These are phyloP conservation scores for Diatrype stigma DNA, from an alignment of 2,329 filamentous ascomycete genomes.

Conservation along the genomic window DNA sequence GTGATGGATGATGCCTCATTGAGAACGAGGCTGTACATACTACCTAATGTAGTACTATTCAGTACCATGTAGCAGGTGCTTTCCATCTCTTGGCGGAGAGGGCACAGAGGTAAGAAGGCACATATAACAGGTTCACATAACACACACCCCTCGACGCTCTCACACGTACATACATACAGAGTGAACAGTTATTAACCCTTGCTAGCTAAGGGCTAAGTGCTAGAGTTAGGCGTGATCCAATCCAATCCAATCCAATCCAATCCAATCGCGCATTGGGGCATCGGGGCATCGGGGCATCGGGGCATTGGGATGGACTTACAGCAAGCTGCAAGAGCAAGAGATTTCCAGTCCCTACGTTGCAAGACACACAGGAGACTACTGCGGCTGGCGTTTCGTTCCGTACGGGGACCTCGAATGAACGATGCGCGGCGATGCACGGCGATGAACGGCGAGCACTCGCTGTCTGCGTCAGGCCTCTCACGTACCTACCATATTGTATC, in stretches of 20 bases:
- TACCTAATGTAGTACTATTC: no score
- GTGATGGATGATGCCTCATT: background rate
- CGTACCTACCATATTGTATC: background rate
- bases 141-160: background rate
- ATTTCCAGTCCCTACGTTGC: background rate
- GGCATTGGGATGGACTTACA: background rate
- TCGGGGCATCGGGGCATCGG: no score
- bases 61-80: no score
- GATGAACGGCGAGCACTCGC: background rate
- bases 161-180: background rate
- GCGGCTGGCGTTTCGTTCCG: background rate
- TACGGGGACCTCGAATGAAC: background rate
- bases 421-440: no score
- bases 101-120: no score
- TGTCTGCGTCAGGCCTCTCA: background rate
- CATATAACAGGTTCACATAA: no score
- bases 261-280: background rate
- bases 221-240: background rate
- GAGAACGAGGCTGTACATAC: background rate
- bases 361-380: conserved; percentile 1
- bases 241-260: background rate
- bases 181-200: no score
- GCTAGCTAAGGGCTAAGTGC: background rate
- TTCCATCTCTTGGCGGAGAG: background rate
- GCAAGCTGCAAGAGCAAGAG: background rate